Base-by-base conservation (phyloP, 2,329 filamentous ascomycete species). In the Dryadomyces quercivorus region DNA sequence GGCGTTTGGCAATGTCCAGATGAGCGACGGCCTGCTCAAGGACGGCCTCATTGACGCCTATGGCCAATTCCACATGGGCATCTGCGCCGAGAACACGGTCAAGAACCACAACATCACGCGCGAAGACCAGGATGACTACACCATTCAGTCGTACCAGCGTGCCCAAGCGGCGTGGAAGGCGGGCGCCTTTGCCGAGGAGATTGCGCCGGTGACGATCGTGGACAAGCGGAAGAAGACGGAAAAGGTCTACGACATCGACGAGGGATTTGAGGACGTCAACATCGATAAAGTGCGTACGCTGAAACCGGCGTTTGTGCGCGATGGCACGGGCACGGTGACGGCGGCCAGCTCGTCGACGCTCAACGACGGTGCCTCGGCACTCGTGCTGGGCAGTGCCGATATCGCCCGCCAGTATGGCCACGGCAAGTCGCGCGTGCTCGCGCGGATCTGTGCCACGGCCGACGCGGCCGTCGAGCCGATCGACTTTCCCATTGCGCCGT, bases 21-120 rank as follows among this genome's bases (percentile, higher is more conserved):
- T 95, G 69, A 86, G 95, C 68, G 93, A 98, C 64, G 93, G 92
- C 0, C 72, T 98, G 63, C 86, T 97, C 66, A 93, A 93, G 69
- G 93, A 98, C 65, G 93, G 93, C 0, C 72, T 98, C 58, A 95
- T 89, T 75, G 93, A 98, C 66, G 92, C 95, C 15, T 98, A 96
- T 70, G 90, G 95, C 68, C 81, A 95, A 66, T 86, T 96, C 64
- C 93, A 97, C 71, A 98, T 98, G 93, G 93, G 93, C 46, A 90
- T 93, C 63, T 98, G 93, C 66, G 91, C 91, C 16, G 93, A 98
- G 73, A 88, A 85, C 61, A 96, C 92, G 1, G 93, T 88, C 50
- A 95, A 95, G 76, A 92, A 91, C 63, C 80, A 88, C 69, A 73
- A 78, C 1, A 80, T 98, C 59, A 84, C 85, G 9, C 77, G 93